A percentile compares a stretch with the other conserved stretches of the same genome.
These are phyloP conservation scores for Oryza meyeriana DNA, from an alignment of 176 grass and related monocot genomes.

Conservation along the genomic window DNA sequence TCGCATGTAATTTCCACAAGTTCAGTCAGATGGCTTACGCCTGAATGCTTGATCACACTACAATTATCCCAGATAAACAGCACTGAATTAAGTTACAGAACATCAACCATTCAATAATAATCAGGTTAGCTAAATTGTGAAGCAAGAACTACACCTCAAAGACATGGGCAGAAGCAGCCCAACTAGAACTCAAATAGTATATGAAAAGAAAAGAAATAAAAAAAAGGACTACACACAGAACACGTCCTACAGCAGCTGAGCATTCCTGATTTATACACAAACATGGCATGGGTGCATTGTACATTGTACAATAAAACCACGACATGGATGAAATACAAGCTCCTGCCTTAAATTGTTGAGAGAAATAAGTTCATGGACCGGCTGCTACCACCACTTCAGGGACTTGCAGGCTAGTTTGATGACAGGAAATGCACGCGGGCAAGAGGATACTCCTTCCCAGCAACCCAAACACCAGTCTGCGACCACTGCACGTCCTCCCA, in stretches of 20 bases:
- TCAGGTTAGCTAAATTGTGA: neutral
- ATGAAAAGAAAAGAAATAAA: neutral
- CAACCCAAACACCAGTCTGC: conserved; percentile 75
- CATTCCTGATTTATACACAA: neutral
- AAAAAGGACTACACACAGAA: neutral
- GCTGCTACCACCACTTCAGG: neutral
- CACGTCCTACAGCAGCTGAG: neutral
- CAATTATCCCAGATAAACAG: neutral
- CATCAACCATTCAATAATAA: neutral
- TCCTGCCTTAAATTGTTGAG: neutral
- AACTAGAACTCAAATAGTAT: neutral
- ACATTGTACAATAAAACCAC: neutral
- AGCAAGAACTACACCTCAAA: neutral
- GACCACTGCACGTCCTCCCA: conserved; percentile 99
- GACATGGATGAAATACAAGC: neutral
- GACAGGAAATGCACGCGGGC: conserved; percentile 85
- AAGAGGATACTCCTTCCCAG: conserved; percentile 81
- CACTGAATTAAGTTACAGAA: neutral
- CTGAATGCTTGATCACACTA: neutral
- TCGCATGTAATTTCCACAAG: no score
- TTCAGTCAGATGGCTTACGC: no score
- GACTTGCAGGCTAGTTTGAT: conserved; percentile 41
- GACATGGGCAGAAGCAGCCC: neutral
- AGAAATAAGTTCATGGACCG: neutral
- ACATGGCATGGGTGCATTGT: neutral